Evolutionary conservation across 1,139 yeast genomes (phyloP), one percentile per base, ranked within the genome.

Genomic region (Pneumocystis wakefieldiae): DNA sequence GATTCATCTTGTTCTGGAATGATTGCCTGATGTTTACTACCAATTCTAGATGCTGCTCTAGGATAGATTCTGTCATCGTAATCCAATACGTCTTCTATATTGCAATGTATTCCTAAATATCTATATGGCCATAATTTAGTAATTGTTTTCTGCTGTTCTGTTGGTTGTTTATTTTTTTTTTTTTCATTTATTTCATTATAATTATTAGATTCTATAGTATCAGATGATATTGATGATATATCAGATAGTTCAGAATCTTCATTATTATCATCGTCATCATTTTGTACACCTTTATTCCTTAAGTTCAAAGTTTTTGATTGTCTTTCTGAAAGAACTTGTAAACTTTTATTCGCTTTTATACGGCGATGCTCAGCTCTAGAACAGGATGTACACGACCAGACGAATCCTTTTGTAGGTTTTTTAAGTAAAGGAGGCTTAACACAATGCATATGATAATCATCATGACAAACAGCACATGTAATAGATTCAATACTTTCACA

Each of bases 311-410:
- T 61, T 41, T 57, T 61, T 48, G 48, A 53, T 53, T 24, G 57
- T 29, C 24, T 41, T 41, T 38, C 59, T 36, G 32, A 24, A n/a
- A 29, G 57, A 24, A 62, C 7, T 14, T 62, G 42, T 17, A 28
- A 53, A 42, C 32, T 74, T 71, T 62, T 68, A 62, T 73, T 72
- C 19, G 73, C 74, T 28, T 74, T 66, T 73, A 75, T 68, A 55
- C 71, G 74, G 64, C 77, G 68, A 65, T 76, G 78, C 58, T 76
- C 72, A 65, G 77, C 81, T 60, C 76, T 73, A 24, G 87, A 80
- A 74, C 97, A 90, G 2, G 77, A 73, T 32, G 89, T 92, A 77
- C 97, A 91, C n/a, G 90, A 81, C 97, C 97, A 91, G 6, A 90
- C 87, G 71, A 89, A 87, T 0, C 96, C 96, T 65, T 95, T 76